Base-by-base conservation (phyloP, 164 flowering plant genomes). In the Taxillus chinensis region DNA sequence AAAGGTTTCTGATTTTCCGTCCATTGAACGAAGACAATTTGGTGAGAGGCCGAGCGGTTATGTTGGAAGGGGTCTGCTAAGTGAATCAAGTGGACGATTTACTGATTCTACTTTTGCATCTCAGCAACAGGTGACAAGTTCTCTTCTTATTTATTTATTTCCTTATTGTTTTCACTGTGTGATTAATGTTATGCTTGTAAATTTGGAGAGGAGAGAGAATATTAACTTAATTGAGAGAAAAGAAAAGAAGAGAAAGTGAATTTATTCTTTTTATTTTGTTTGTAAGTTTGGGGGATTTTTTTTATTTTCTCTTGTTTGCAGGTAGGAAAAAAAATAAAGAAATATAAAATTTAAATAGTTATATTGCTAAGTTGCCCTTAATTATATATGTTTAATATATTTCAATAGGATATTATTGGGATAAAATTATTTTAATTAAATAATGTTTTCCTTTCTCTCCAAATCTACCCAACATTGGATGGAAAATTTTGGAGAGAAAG, bases 31-130 rank as follows among this genome's bases (percentile, higher is more conserved):
- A 62, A 70, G 82, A 39, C 90, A 79, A 51, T 90, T 79, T 71
- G 77, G 70, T 68, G 93, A 88, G n/a, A 77, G 80, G 27, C 90
- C 79, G 55, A 75, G 80, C 73, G 74, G 81, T 61, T 92, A 79
- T 64, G 41, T 68, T 3, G 92, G 85, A 50, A 81, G 84, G 70
- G 95, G 81, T 45, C 50, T 84, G 70, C 90, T 73, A 57, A 75
- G 69, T 75, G 97, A 90, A 54, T 62, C 84, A 58, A 60, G 83
- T 60, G 81, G 84, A 53, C 71, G 84, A 69, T 90, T 72, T 67
- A 64, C 82, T 50, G 96, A 90, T 71, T 71, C 95, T 71, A 74
- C 87, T 72, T 82, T 75, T 71, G 61, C 74, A 73, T 81, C 68
- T 79, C 88, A 85, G 57, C 86, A 77, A 61, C 85, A 87, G 86